Evolutionary conservation across 352 stramenopile species (phyloP), one percentile per base, ranked within the genome.

Genomic region (Pythium aquatile): DNA sequence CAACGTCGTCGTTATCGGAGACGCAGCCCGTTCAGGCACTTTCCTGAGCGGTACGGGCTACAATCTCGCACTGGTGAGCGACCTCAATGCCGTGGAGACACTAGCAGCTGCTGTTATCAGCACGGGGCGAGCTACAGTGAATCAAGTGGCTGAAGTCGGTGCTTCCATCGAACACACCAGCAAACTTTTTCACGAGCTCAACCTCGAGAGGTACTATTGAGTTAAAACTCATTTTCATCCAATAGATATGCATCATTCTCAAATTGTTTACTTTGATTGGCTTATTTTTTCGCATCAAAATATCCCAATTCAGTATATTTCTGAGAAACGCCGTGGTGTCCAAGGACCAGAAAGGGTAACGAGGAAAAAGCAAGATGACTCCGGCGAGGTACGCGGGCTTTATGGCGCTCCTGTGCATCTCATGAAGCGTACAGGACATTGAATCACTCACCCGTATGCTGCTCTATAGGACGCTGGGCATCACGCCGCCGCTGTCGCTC

Each of bases 401-500:
- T 28, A 20, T 30, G 44, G 20, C 44, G 44, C 44, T 9, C 24
- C 24, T 16, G 20, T 26, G 20, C n/a, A 2, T 6, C n/a, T 29
- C 1, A 28, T 28, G 44, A 7, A 14, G 14, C 4, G 17, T 9
- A 11, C 14, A 29, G 7, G 5, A 28, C 3, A 8, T 47, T 6
- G 10, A 37, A 39, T 64, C 16, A 51, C 30, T 58, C 33, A n/a
- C 11, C 10, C 3, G 6, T 29, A 13, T 42, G 13, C 35, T 24
- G 2, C 24, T 26, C 37, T 8, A 26, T 35, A 72, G 61, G 51
- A 63, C 57, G 26, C 60, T 58, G 9, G 70, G 70, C 16, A 88
- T 90, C 68, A 87, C 82, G 64, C 82, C 77, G 51, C 83, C 87
- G 49, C 70, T 95, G n/a, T 95, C 87, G 40, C 70, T 89, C 20